Evolutionary conservation across 1,284 basidiomycete species (phyloP).

Genomic region (Melampsora americana): DNA sequence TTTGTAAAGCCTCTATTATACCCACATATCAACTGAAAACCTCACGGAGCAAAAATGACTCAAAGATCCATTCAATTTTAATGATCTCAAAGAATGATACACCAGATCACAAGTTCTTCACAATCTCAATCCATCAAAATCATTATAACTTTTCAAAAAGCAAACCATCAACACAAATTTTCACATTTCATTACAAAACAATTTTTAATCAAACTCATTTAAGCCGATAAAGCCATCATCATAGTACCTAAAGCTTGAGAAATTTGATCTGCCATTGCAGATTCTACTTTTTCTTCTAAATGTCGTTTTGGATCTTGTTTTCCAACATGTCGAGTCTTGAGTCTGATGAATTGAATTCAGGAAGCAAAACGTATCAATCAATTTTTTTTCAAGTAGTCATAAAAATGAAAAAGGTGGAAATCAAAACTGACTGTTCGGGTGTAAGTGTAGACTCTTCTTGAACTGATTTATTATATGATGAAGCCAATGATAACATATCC

Average conservation of each 20-base stretch:
- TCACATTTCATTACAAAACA: neutral
- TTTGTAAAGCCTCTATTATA: too few relatives aligned
- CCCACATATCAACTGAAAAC: too few relatives aligned
- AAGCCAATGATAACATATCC: constrained; percentile 63
- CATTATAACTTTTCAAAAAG: neutral
- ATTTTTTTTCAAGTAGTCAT: too few relatives aligned
- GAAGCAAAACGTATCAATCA: neutral
- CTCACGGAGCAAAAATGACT: too few relatives aligned
- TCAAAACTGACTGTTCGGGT: constrained; percentile 63
- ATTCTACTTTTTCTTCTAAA: constrained; percentile 92
- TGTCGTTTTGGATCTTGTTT: constrained; percentile 97
- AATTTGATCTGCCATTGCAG: constrained; percentile 91
- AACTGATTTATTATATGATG: constrained; percentile 90
- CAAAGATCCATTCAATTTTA: too few relatives aligned
- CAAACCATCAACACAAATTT: neutral
- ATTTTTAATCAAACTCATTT: neutral
- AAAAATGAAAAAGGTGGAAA: neutral
- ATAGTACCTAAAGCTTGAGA: constrained; percentile 61
- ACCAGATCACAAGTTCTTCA: too few relatives aligned
- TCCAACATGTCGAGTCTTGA: constrained; percentile 67
- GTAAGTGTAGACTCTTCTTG: constrained; percentile 91
- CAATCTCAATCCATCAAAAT: too few relatives aligned
- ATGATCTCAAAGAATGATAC: too few relatives aligned
- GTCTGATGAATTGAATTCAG: neutral
- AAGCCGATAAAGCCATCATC: constrained; percentile 45